phyloP scores from a whole-genome alignment of 129 eudicot species.

The Centella asiatica region DNA sequence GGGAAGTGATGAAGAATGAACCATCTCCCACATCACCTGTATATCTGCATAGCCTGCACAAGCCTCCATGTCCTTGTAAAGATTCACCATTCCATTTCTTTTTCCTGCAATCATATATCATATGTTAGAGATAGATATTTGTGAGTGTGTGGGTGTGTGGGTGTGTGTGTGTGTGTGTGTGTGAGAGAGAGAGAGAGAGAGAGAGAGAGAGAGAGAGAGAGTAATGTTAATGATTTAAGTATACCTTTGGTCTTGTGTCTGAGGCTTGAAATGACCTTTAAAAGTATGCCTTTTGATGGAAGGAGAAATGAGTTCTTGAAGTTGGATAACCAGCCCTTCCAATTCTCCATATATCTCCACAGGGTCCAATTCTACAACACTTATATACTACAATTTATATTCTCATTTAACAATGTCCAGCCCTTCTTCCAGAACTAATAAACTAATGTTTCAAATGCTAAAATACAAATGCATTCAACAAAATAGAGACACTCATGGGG shows the following conservation, averaged over 20 bases:
- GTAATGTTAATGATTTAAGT: neutral
- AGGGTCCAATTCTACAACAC: constrained; percentile 19
- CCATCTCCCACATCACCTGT: constrained; percentile 88
- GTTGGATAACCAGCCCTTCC: constrained; percentile 39
- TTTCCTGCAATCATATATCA: constrained; percentile 25
- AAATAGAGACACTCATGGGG: constrained; percentile 38
- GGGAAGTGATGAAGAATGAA: constrained; percentile 45
- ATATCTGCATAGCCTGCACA: constrained; percentile 73
- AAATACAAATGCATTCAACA: constrained; percentile 36
- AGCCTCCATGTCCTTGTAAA: constrained; percentile 70
- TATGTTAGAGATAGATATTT: neutral
- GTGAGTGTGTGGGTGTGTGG: too few relatives aligned
- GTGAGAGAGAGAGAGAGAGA: neutral
- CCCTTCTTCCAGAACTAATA: constrained; percentile 6
- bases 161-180: too few relatives aligned
- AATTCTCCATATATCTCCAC: constrained; percentile 46
- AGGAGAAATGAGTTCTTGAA: constrained; percentile 32
- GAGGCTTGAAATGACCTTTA: constrained; percentile 38
- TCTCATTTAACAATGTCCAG: constrained; percentile 9
- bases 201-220: constrained; percentile 14
- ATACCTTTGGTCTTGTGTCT: constrained; percentile 53
- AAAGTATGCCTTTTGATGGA: constrained; percentile 38
- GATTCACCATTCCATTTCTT: constrained; percentile 38
- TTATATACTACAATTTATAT: constrained; percentile 21
- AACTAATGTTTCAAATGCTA: constrained; percentile 18